phyloP scores from a whole-genome alignment of 441 rosid genomes.

The Populus hybrid region DNA sequence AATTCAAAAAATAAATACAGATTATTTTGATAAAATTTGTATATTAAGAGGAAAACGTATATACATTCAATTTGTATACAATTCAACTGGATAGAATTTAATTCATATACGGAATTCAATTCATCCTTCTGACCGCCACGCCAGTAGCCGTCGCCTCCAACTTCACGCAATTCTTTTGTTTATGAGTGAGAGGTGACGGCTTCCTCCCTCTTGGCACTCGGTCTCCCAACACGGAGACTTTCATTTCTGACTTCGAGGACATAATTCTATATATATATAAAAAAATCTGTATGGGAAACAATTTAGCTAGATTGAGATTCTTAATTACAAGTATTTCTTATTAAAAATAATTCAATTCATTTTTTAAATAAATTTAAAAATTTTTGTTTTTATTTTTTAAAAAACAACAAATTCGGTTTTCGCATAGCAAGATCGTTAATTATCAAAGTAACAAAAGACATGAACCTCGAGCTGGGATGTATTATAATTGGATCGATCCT shows the following conservation, averaged over 20 bases:
- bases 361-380: too few species aligned
- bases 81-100: background rate
- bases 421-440: too few species aligned
- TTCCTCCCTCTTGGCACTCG: background rate
- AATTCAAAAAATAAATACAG: background rate
- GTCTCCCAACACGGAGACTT: background rate
- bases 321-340: background rate
- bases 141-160: background rate
- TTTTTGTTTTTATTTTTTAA: too few species aligned
- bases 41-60: background rate
- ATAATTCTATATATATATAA: too few species aligned
- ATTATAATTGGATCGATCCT: too few species aligned
- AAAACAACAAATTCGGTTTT: too few species aligned
- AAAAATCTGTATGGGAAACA: background rate
- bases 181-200: background rate
- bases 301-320: too few species aligned
- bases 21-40: too few species aligned
- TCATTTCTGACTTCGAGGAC: background rate
- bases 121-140: background rate
- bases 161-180: background rate
- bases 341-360: too few species aligned
- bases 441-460: too few species aligned
- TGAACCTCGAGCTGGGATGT: too few species aligned
- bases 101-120: too few species aligned
- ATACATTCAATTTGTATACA: background rate